These are phyloP conservation scores for Flaveria robusta DNA, from an alignment of 129 eudicot species.

Conservation along the genomic window DNA sequence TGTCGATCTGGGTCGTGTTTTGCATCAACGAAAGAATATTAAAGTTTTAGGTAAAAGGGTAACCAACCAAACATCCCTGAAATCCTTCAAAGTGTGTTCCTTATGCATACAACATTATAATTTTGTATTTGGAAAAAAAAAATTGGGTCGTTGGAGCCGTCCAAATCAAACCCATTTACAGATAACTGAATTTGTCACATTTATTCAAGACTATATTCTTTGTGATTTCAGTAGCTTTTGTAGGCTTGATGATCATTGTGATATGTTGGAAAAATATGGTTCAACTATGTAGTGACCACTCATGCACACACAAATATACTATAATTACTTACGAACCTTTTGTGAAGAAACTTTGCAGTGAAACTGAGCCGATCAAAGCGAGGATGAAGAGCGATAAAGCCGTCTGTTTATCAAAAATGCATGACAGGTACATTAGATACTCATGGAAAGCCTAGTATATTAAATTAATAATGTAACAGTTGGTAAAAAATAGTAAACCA, in stretches of 20 bases:
- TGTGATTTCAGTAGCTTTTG: not conserved
- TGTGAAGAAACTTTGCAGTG: constrained; percentile 44
- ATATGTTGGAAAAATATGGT: not conserved
- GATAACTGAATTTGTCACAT: not conserved
- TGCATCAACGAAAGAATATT: not conserved
- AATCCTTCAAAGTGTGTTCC: not conserved
- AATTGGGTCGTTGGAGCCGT: not conserved
- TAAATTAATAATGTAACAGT: not conserved
- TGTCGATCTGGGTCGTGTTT: not conserved
- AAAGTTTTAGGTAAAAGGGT: not conserved
- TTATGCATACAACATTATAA: not conserved
- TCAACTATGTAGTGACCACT: not conserved
- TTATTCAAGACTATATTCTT: not conserved
- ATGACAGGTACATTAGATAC: not conserved
- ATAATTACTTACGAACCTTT: constrained; percentile 43
- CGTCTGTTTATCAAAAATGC: constrained; percentile 44
- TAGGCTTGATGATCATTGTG: not conserved
- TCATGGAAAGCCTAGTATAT: not conserved
- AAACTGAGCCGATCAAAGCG: constrained; percentile 55
- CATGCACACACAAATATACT: not conserved
- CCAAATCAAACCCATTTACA: not conserved
- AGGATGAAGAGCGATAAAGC: constrained; percentile 44
- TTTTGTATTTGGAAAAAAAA: not conserved
- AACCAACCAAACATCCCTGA: not conserved
- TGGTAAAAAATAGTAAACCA: no score